Evolutionary conservation across 176 grass and related monocot species (phyloP).

Genomic region (barley (Hordeum vulgare)): DNA sequence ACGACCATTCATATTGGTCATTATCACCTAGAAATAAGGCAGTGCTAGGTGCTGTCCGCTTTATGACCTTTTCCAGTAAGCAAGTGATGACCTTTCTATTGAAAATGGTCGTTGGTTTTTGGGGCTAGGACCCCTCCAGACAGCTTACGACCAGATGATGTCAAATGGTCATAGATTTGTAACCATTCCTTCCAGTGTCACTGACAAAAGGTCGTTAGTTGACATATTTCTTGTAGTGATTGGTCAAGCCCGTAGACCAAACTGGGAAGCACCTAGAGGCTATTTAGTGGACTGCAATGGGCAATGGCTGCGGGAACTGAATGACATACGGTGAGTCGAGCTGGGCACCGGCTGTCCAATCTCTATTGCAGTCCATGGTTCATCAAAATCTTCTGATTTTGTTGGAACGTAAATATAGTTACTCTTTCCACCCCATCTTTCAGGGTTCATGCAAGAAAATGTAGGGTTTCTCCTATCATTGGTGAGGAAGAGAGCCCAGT

Average conservation of each 20-base stretch:
- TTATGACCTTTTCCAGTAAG: no score
- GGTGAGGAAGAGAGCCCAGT: constrained; percentile 40
- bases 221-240: no score
- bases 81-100: no score
- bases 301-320: not conserved
- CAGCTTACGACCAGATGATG: no score
- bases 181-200: no score
- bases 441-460: constrained; percentile 33
- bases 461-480: constrained; percentile 6
- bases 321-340: not conserved
- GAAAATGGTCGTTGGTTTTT: no score
- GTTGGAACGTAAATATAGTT: constrained; percentile 36
- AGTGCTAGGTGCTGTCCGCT: no score
- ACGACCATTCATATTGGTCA: no score
- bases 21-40: no score
- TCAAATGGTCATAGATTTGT: no score
- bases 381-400: not conserved
- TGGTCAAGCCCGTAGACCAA: not conserved
- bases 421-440: constrained; percentile 57
- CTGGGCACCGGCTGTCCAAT: not conserved
- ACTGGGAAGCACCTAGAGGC: constrained; percentile 25
- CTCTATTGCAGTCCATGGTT: constrained; percentile 11
- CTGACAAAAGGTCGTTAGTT: no score
- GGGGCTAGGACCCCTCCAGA: no score
- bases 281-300: not conserved